These are phyloP conservation scores for Kalaharituber pfeilii DNA, from an alignment of 2,329 filamentous ascomycete species.

Conservation along the genomic window DNA sequence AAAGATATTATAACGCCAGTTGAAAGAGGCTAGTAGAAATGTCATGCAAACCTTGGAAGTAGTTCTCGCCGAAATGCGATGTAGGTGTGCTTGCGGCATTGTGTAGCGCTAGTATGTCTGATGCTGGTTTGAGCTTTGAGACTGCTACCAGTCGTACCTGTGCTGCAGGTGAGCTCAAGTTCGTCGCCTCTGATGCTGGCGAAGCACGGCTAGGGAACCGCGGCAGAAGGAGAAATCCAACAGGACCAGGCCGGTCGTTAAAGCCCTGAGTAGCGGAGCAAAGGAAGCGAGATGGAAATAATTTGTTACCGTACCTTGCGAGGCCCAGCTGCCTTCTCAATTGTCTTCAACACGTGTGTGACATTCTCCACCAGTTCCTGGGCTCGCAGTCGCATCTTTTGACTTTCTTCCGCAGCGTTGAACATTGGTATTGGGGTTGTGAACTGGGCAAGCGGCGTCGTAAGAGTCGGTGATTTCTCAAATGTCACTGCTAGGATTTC, in stretches of 20 bases:
- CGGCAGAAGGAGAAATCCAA: not conserved
- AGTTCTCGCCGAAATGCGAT: constrained; percentile 89
- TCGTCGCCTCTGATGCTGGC: too few species aligned
- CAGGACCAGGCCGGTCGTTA: too few species aligned
- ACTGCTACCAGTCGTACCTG: constrained; percentile 80
- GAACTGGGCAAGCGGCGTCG: too few species aligned
- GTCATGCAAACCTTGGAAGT: constrained; percentile 40
- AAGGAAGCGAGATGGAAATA: not conserved
- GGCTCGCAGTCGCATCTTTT: constrained; percentile 9
- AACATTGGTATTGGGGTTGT: too few species aligned
- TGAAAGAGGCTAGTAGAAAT: too few species aligned
- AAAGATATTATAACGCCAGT: not conserved
- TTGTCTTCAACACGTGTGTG: constrained; percentile 6
- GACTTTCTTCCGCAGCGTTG: too few species aligned
- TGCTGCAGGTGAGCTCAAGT: too few species aligned
- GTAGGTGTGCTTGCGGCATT: constrained; percentile 33
- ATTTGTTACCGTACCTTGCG: not conserved
- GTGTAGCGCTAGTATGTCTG: constrained; percentile 76
- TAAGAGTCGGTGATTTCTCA: too few species aligned
- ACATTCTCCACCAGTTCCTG: constrained; percentile 12
- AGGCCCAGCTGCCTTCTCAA: constrained; percentile 8
- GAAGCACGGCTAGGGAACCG: too few species aligned
- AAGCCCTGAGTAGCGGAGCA: not conserved
- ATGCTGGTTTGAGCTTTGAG: constrained; percentile 85
- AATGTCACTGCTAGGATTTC: too few species aligned